Evolutionary conservation across 768 basidiomycete genomes (phyloP), one percentile per base, ranked within the genome.

Genomic region (Cyclocybe cylindracea): DNA sequence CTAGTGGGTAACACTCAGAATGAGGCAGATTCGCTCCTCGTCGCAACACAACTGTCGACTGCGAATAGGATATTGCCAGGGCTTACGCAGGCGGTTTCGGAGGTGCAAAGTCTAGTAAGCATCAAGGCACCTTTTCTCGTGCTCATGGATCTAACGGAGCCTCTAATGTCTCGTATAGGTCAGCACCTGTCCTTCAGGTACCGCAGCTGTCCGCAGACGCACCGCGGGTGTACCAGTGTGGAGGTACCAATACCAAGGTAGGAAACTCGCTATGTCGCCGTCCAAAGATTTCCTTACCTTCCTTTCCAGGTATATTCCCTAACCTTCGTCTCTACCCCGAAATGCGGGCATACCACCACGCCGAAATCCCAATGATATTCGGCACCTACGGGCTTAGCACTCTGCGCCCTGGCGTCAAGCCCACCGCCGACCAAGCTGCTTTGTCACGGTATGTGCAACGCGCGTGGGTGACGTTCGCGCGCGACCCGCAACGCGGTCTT

Each of bases 281-380:
- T 16, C 37, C 41, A 18, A 45, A 39, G 16, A 14, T 41, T 36
- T 38, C 4, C 32, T 29, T 24, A 24, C 34, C 8, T n/a, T 14
- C 14, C 33, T 39, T 44, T 11, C 7, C n/a, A 72, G 70, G 59
- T 18, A 55, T 71, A 19, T 75, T 73, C 50, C 69, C 64, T 3
- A 66, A 66, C 36, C 64, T 74, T 14, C 69, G 70, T 5, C 58
- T 55, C 6, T 62, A 64, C 5, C 64, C 67, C 0, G 67, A 68
- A 44, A 45, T 73, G 7, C 68, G 75, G 3, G 68, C 73, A 4
- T 74, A 68, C 51, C 74, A 76, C 38, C 61, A 68, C 1, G 66
- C 72, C 4, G 69, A 74, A 36, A 66, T 77, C 32, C 74, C 76
- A 0, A 51, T 73, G 18, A 64, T 73, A n/a, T 77, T 74, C 41